Conservation (phyloP, 2,329 filamentous ascomycete genomes). For the Amauroascus verrucosus region DNA sequence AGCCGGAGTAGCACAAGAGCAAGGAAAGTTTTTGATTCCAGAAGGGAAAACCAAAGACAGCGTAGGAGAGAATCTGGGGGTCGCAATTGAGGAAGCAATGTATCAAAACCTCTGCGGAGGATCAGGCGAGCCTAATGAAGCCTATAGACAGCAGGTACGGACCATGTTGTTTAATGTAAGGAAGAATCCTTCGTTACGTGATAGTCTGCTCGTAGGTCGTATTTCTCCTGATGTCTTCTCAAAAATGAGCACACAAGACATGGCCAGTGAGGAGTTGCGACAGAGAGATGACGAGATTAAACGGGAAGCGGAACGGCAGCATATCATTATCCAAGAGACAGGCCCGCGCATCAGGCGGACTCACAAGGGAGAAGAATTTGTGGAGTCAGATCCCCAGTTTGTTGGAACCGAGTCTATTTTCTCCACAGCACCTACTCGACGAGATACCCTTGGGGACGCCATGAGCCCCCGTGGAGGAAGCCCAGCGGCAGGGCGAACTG, state of each 20-base stretch:
- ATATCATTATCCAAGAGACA: constrained; percentile 66
- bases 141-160: constrained; percentile 57
- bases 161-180: constrained; percentile 79
- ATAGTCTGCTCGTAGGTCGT: constrained; percentile 61
- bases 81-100: constrained; percentile 67
- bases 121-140: constrained; percentile 43
- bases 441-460: constrained; percentile 24
- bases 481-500: neutral
- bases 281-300: constrained; percentile 48
- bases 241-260: constrained; percentile 80
- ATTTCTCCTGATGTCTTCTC: constrained; percentile 67
- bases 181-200: constrained; percentile 68
- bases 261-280: constrained; percentile 84
- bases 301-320: constrained; percentile 49
- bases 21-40: constrained; percentile 52
- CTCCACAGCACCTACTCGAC: constrained; percentile 37
- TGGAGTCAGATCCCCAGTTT: constrained; percentile 59
- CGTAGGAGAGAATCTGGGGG: constrained; percentile 58
- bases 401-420: constrained; percentile 40
- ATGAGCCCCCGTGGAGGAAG: constrained; percentile 18
- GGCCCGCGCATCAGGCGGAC: constrained; percentile 75
- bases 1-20: constrained; percentile 57
- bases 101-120: constrained; percentile 43
- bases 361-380: constrained; percentile 87
- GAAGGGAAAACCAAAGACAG: constrained; percentile 54